Evolutionary conservation across 352 stramenopile genomes (phyloP), one percentile per base, ranked within the genome.

Genomic region (Phytopythium delawarense): DNA sequence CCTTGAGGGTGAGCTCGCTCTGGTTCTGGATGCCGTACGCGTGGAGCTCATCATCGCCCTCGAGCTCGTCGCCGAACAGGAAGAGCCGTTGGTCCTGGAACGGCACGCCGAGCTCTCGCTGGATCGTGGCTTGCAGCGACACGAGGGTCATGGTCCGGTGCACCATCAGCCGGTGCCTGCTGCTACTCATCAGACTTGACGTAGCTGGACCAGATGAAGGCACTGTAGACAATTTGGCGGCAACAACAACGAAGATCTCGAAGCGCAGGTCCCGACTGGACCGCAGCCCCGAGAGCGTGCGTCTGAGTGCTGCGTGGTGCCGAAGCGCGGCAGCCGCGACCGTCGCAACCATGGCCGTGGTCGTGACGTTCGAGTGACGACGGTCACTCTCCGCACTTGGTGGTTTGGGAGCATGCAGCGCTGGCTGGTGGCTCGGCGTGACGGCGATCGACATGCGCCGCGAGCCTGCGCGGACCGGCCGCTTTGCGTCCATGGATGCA

Each of bases 41-140:
- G 7, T 59, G 35, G 21, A 92, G 64, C 35, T 90, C 81, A 46
- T 88, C 78, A 57, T 89, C 71, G 18, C 79, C 79, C 59, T 89
- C 70, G 20, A 92, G 76, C 25, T 80, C 45, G 18, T 88, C 79
- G 16, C 71, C 75, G 5, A 86, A 72, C 51, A 80, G 75, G 57
- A 81, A 84, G 16, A 92, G 42, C 20, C 59, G 75, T 61, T 90
- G 80, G 40, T 90, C 76, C 59, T 90, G 76, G 52, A 87, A 90
- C 18, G 66, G 75, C 25, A 90, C 64, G 4, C 20, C 59, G 32
- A 79, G 84, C 63, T 90, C 76, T 32, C 80, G 78, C 61, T 90
- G 76, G 2, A 90, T 65, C 57, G 75, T 66, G 4, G 78, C 80
- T 34, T 84, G 76, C 28, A 90, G 69, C 4, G 75, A 67, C 1